Conservation (phyloP, 495 filamentous ascomycete species). For the Penicillium diatomitis region DNA sequence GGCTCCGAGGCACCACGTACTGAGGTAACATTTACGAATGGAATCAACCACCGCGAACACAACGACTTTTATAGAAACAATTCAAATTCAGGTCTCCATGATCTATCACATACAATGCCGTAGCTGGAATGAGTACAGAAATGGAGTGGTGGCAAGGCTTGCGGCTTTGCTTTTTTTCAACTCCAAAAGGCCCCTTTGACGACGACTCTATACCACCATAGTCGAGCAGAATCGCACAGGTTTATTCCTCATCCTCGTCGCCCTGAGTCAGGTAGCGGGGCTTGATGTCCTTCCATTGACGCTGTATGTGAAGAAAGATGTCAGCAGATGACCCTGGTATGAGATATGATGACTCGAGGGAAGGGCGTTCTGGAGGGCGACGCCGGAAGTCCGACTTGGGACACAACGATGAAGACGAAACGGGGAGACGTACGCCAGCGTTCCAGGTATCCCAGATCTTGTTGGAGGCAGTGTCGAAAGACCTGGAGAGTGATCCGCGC, state of each 20-base stretch:
- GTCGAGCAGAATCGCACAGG: constrained; percentile 1
- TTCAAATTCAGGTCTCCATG: constrained; percentile 21
- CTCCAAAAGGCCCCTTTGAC: constrained; percentile 7
- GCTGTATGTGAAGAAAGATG: constrained; percentile 40
- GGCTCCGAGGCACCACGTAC: constrained; percentile 3
- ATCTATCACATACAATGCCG: constrained; percentile 34
- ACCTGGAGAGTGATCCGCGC: constrained; percentile 40
- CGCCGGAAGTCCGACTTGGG: not conserved
- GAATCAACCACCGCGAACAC: not conserved
- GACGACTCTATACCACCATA: constrained; percentile 5
- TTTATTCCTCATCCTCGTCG: constrained; percentile 50
- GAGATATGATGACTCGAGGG: too few species aligned
- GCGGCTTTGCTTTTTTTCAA: constrained; percentile 11
- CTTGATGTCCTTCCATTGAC: constrained; percentile 99
- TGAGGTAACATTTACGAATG: not conserved
- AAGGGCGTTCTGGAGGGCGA: too few species aligned
- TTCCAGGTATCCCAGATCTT: constrained; percentile 85
- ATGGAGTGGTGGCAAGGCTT: constrained; percentile 11
- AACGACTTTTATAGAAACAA: constrained; percentile 1
- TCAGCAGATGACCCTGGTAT: constrained; percentile 26
- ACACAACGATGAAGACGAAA: not conserved
- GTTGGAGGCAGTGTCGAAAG: constrained; percentile 67
- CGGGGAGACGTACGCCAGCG: constrained; percentile 60
- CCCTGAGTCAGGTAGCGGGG: constrained; percentile 64
- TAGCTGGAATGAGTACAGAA: constrained; percentile 20